These are phyloP conservation scores for Aspergillus sp. DNA, from an alignment of 2,329 filamentous ascomycete genomes.

Conservation along the genomic window DNA sequence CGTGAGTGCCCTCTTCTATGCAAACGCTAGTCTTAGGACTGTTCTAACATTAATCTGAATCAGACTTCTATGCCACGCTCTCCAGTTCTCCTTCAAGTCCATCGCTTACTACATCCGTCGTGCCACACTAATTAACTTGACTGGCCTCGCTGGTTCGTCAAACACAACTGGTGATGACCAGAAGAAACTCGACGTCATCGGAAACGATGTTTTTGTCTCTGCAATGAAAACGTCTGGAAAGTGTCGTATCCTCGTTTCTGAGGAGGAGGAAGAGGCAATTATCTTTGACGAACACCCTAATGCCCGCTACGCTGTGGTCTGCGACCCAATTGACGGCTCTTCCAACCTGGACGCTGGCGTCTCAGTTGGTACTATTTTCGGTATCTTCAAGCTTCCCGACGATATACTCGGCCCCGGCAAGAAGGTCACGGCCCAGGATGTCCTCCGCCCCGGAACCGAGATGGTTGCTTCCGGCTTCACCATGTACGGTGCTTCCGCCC, in stretches of 20 bases:
- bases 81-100: constrained; percentile 99
- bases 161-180: constrained; percentile 97
- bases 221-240: constrained; percentile 92
- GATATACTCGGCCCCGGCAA: constrained; percentile 51
- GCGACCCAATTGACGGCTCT: constrained; percentile 96
- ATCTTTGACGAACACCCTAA: constrained; percentile 73
- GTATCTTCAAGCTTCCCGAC: constrained; percentile 84
- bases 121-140: constrained; percentile 91
- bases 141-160: constrained; percentile 88
- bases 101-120: constrained; percentile 99
- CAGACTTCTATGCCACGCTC: constrained; percentile 91
- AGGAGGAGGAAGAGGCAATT: constrained; percentile 94
- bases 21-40: background rate
- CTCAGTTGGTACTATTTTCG: constrained; percentile 96
- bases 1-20: constrained; percentile 58
- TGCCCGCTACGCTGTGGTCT: constrained; percentile 89
- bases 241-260: constrained; percentile 90
- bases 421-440: constrained; percentile 66
- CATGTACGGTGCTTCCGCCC: constrained; percentile 97
- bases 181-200: constrained; percentile 99
- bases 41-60: background rate
- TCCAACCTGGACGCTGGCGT: constrained; percentile 98
- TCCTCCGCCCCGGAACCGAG: constrained; percentile 86
- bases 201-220: constrained; percentile 95
- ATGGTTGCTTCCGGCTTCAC: constrained; percentile 96